Evolutionary conservation across 208 protist genomes (phyloP).

Genomic region (Herpetomonas tarakana): DNA sequence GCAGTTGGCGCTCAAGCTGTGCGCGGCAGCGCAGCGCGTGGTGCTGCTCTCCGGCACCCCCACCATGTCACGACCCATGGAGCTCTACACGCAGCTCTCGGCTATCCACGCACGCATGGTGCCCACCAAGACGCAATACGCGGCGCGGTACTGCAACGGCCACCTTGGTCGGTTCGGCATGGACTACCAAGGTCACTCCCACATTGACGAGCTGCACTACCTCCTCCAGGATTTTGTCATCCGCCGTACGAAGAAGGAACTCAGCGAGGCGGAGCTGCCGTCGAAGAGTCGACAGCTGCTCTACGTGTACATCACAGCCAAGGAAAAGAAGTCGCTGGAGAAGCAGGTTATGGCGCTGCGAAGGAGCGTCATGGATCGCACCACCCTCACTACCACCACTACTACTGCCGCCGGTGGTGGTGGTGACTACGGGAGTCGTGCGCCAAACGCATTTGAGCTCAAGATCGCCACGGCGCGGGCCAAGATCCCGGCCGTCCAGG

Average conservation of each 20-base stretch:
- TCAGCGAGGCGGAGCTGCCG: constrained; percentile 81
- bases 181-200: constrained; percentile 69
- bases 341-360: constrained; percentile 69
- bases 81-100: constrained; percentile 94
- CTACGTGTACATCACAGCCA: constrained; percentile 82
- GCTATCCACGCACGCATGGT: constrained; percentile 53
- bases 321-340: constrained; percentile 80
- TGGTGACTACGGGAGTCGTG: constrained; percentile 17
- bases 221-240: constrained; percentile 92
- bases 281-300: constrained; percentile 85
- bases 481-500: constrained; percentile 87
- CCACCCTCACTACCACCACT: background rate
- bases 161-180: constrained; percentile 72
- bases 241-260: constrained; percentile 90
- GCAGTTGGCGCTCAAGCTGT: constrained; percentile 71
- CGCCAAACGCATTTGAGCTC: constrained; percentile 78
- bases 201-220: constrained; percentile 92
- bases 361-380: constrained; percentile 14
- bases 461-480: constrained; percentile 81
- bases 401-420: constrained; percentile 1
- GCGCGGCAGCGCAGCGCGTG: constrained; percentile 59
- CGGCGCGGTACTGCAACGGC: constrained; percentile 92
- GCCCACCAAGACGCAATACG: constrained; percentile 81
- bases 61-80: constrained; percentile 91
- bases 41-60: constrained; percentile 94